Evolutionary conservation across 306 rosid genomes (phyloP).

Genomic region (Dicorynia guianensis): DNA sequence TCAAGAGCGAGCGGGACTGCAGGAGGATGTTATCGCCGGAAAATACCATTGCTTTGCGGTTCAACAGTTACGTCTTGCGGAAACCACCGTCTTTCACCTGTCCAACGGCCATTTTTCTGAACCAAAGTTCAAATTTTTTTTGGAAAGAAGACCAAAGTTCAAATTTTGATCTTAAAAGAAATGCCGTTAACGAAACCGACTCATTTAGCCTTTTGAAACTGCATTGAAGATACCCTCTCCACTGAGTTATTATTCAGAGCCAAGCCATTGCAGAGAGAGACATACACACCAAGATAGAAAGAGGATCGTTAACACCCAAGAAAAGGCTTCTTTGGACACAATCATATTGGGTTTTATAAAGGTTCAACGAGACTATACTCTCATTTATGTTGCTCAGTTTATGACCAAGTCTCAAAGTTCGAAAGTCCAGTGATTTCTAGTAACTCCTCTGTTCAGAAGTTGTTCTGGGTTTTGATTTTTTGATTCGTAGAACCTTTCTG

Average conservation of each 20-base stretch:
- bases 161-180: slow-evolving; percentile 16
- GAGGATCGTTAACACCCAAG: slow-evolving; percentile 24
- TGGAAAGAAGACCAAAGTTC: slow-evolving; percentile 29
- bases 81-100: slow-evolving; percentile 9
- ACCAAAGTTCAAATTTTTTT: slow-evolving; percentile 35
- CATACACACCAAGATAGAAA: neutral
- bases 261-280: neutral
- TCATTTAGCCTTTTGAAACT: slow-evolving; percentile 26
- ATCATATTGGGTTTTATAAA: slow-evolving; percentile 15
- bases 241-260: slow-evolving; percentile 24
- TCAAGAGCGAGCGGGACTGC: neutral
- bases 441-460: neutral
- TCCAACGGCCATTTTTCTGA: slow-evolving; percentile 41
- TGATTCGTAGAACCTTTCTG: neutral
- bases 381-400: slow-evolving; percentile 23
- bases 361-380: slow-evolving; percentile 28
- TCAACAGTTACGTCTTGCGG: slow-evolving; percentile 9
- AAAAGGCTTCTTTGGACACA: slow-evolving; percentile 4
- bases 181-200: slow-evolving; percentile 23
- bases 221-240: slow-evolving; percentile 31
- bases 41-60: slow-evolving; percentile 1
- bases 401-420: neutral
- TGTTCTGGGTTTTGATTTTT: neutral
- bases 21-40: neutral
- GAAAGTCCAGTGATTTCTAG: neutral